These are phyloP conservation scores for Talaromyces trachyspermus DNA, from an alignment of 495 filamentous ascomycete species.

Conservation along the genomic window DNA sequence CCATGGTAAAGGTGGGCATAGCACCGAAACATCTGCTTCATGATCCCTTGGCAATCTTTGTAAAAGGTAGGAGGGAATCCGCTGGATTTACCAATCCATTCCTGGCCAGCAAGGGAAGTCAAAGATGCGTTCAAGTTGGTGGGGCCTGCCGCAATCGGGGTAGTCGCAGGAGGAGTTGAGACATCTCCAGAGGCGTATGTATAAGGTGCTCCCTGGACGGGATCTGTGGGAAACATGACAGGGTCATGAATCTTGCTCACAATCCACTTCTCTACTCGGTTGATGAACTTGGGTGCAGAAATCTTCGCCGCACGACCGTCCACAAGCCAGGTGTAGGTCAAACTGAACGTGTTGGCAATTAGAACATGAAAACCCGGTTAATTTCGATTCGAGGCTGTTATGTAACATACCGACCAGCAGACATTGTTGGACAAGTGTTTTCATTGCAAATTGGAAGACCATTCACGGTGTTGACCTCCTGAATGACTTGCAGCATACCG, in stretches of 20 bases:
- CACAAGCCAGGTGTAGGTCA: constrained; percentile 83
- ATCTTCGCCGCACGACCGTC: constrained; percentile 52
- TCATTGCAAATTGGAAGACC: constrained; percentile 73
- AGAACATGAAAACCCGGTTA: constrained; percentile 8
- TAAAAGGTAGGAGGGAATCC: constrained; percentile 84
- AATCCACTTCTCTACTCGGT: constrained; percentile 89
- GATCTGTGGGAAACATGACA: constrained; percentile 77
- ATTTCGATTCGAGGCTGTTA: not conserved
- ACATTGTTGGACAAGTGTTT: constrained; percentile 80
- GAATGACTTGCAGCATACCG: constrained; percentile 74
- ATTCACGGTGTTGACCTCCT: constrained; percentile 64
- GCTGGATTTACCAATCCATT: constrained; percentile 81
- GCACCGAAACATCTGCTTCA: constrained; percentile 95
- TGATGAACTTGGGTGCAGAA: constrained; percentile 79
- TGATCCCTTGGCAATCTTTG: constrained; percentile 80
- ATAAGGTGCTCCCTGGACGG: constrained; percentile 43
- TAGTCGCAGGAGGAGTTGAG: constrained; percentile 44
- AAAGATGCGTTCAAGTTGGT: constrained; percentile 36
- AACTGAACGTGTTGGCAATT: constrained; percentile 36
- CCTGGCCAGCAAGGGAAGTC: constrained; percentile 42
- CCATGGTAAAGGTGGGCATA: constrained; percentile 88
- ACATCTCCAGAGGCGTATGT: constrained; percentile 56
- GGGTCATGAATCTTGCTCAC: constrained; percentile 82
- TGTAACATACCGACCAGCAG: constrained; percentile 71
- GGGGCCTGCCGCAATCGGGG: constrained; percentile 43